phyloP scores from a whole-genome alignment of 192 early-diverging fungal genomes.

The Linnemannia hyalina region DNA sequence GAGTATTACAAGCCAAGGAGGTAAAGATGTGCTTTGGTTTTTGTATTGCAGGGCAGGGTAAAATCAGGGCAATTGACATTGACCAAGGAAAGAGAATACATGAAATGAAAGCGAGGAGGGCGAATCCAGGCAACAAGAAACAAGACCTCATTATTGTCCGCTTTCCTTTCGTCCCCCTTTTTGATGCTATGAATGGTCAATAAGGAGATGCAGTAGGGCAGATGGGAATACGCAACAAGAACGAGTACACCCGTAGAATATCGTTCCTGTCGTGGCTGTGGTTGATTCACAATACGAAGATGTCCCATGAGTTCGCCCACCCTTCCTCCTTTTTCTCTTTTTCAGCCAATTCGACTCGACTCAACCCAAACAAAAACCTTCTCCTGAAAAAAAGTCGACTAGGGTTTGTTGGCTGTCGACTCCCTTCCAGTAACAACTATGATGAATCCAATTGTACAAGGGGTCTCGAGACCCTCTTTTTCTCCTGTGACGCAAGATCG shows the following conservation, averaged over 20 bases:
- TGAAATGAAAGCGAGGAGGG: background rate
- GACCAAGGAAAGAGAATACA: background rate
- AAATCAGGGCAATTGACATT: background rate
- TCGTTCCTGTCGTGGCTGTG: conserved; percentile 11
- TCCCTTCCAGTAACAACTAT: background rate
- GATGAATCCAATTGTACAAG: background rate
- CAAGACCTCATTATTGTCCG: background rate
- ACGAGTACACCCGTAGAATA: background rate
- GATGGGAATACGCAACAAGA: background rate
- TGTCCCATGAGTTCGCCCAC: background rate
- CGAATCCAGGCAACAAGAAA: background rate
- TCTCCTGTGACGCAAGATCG: background rate
- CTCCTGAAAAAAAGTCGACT: background rate
- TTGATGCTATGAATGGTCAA: background rate
- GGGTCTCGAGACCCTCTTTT: background rate
- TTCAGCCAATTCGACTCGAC: background rate
- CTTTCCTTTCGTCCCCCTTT: background rate
- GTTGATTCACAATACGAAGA: background rate
- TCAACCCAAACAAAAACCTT: background rate
- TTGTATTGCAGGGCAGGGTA: background rate
- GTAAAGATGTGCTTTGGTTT: background rate
- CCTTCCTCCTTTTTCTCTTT: background rate
- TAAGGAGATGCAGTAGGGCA: background rate
- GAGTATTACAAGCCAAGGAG: background rate
- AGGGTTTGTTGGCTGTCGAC: background rate